Conservation (phyloP, 1,139 yeast species). For the Candida mesenterica region DNA sequence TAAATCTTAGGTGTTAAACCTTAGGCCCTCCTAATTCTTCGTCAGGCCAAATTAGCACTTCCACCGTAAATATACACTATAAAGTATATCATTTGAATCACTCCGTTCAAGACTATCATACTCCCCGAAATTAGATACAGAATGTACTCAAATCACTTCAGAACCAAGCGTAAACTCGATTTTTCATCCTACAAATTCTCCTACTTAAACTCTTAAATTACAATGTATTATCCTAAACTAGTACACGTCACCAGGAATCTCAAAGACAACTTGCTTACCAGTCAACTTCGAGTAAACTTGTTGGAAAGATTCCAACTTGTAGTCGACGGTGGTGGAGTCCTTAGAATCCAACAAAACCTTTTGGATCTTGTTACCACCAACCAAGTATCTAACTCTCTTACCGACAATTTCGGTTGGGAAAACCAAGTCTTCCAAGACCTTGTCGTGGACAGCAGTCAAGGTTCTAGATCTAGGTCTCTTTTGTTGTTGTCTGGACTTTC, state of each 20-base stretch:
- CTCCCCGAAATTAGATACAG: too few species aligned
- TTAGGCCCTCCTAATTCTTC: too few species aligned
- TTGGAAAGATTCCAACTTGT: conserved; percentile 99
- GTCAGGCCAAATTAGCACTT: too few species aligned
- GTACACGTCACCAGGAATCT: conserved; percentile 67
- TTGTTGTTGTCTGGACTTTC: conserved; percentile 88
- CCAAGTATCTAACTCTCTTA: conserved; percentile 98
- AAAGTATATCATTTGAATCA: too few species aligned
- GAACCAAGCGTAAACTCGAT: too few species aligned
- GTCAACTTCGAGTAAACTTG: conserved; percentile 97
- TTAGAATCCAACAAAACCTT: conserved; percentile 97
- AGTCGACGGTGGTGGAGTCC: conserved; percentile 96
- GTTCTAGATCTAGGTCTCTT: conserved; percentile 99
- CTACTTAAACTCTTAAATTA: neutral
- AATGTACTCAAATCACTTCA: too few species aligned
- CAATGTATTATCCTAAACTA: neutral
- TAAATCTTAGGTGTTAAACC: too few species aligned
- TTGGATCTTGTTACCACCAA: conserved; percentile 98
- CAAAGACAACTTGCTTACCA: conserved; percentile 99
- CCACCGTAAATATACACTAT: too few species aligned
- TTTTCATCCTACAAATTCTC: too few species aligned
- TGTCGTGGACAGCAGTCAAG: conserved; percentile 97
- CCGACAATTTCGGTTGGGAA: conserved; percentile 99
- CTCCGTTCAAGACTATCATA: too few species aligned
- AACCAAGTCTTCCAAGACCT: conserved; percentile 97